Base-by-base conservation (phyloP, 345 rosid genomes). In the Pugionium cornutum region DNA sequence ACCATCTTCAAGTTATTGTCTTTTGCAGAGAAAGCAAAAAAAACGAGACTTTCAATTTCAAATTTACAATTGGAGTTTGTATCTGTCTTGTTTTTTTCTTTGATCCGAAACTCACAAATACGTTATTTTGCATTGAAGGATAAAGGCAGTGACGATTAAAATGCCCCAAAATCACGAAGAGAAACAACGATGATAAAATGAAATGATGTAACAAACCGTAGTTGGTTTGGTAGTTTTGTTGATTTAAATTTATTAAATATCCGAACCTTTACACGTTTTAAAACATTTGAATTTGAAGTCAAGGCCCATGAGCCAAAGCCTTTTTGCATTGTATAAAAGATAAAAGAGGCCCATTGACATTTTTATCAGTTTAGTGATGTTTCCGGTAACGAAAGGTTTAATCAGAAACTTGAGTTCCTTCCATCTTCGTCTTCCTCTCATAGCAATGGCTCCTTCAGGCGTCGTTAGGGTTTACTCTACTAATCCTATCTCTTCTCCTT, bases 391-490 rank as follows among this genome's bases (percentile, higher is more conserved):
- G 3, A 61, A 74, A 70, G 81, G 84, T 83, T 81, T 83, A 77
- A 58, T 75, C 70, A 70, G 64, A 78, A 52, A 53, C 73, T 78
- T 57, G 65, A 18, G 18, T 18, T 9, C 39, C 10, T 60, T 66
- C 64, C 75, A 45, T 8, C 69, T 33, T 71, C 74, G 39, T 57
- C 58, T 79, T 46, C 79, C 80, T 68, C 70, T 77, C 61, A 44
- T 54, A 48, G 78, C 81, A 49, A 62, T 79, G 85, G 63, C 80
- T 18, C 39, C 83, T 68, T 6, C 68, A n/a, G n/a, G 46, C 73
- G 60, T 63, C 43, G 9, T 75, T 72, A 71, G 76, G 74, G 92
- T 83, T 76, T 81, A 82, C 66, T 82, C 94, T 7, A 80, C 86
- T 25, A 18, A 18, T 18, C 47, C 83, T 32, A 76, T 80, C 18